Base-by-base conservation (phyloP, 306 rosid genomes). In the Casuarina equisetifolia region DNA sequence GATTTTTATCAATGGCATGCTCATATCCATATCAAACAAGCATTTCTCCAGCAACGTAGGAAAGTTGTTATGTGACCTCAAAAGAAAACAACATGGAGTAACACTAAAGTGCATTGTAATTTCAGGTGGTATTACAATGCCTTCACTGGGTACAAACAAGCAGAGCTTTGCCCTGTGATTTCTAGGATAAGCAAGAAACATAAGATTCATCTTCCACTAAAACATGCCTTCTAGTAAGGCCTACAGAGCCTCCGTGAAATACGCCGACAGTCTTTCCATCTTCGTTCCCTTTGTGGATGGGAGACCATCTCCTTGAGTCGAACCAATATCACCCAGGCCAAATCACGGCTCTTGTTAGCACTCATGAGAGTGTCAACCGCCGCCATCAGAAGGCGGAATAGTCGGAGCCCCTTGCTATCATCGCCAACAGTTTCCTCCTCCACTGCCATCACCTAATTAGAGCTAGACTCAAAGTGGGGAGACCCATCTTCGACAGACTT, bases 281-380 rank as follows among this genome's bases (percentile, higher is more conserved):
- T 84, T 94, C 57, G 95, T 72, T 36, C 93, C 95, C 50, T 85
- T 78, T n/a, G 85, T 39, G 2, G 90, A 79, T 25, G 32, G 9
- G 98, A 89, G 36, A 85, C 95, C 79, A 94, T 74, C 17, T 90
- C 92, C 80, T 90, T 92, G 90, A 94, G 98, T 85, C 98, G 98
- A 90, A 90, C 81, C 97, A 94, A 90, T 90, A 92, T 89, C 90
- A 94, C 98, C 9, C 88, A 87, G 78, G 96, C 98, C 72, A 94
- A 86, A 53, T 94, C 98, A 6, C 85, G 89, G 87, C 90, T 83
- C 75, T 83, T 85, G 78, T 75, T 78, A 8, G 72, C 76, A 9
- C 89, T 92, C 2, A 85, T 85, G n/a, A 94, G 82, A 13, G 98
- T 91, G 81, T 92, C 97, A 2, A 97, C 97, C 1, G 92, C 93